Evolutionary conservation across 495 filamentous ascomycete species (phyloP), one percentile per base, ranked within the genome.

Genomic region (Hypoxylon lenormandii): DNA sequence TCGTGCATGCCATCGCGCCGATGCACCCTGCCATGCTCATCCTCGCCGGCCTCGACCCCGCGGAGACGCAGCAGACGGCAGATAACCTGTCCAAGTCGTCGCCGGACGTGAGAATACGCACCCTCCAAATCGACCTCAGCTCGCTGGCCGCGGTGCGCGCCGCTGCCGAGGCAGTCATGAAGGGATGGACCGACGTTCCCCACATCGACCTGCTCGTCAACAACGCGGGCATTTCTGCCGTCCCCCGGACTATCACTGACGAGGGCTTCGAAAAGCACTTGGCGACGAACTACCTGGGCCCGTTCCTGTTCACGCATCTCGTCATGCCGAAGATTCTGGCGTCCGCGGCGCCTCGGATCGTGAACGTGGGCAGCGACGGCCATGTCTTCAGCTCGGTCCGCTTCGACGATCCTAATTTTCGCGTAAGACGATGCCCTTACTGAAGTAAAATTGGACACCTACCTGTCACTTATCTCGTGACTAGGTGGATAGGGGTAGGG

Each of bases 211-310:
- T 87, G 42, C 78, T 94, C 5, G 79, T 92, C 42, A 84, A 87
- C 77, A 92, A 92, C 66, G 89, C 90, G 2, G 89, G 89, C 26
- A 82, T 90, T 60, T 88, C 90, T 84, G 85, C 78, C 0, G 58
- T 81, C 2, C 79, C 83, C 0, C 77, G 74, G 5, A 71, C 72
- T 0, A 66, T 77, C 0, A 89, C 89, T 0, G 70, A 79, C 3
- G 86, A 91, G 7, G 87, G 90, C 2, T 85, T 87, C 60, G 89
- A 93, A 69, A 81, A 85, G 23, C 87, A 90, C 57, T 87, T 92
- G 61, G 88, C 84, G 15, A 89, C 86, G 1, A 93, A 92, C 70
- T 85, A 92, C 72, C 63, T 92, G 28, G 89, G 88, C 0, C 90
- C 89, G 64, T 86, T 85, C 40, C 80, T 92, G 5, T 81, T 93